phyloP scores from a whole-genome alignment of 305 asterid genomes.

The Solanum chacoense region DNA sequence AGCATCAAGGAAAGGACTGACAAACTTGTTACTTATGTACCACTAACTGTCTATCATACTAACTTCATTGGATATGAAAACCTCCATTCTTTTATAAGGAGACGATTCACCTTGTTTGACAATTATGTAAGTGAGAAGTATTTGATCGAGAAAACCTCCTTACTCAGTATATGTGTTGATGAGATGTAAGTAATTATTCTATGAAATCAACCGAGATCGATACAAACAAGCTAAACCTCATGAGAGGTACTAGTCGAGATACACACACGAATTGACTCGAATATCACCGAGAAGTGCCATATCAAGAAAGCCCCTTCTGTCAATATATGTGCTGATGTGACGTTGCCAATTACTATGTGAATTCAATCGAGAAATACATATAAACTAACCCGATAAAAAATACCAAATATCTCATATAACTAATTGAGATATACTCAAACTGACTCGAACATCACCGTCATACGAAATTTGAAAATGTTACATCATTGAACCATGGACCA shows the following conservation, averaged over 20 bases:
- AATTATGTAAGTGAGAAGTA: accelerated
- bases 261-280: background rate
- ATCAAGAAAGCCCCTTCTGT: too few species aligned
- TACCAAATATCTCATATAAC: background rate
- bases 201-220: background rate
- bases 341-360: background rate
- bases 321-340: background rate
- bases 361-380: background rate
- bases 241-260: background rate
- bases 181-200: background rate
- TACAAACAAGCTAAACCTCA: background rate
- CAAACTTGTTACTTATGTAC: too few species aligned
- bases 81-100: background rate
- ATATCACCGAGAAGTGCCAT: accelerated
- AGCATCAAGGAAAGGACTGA: background rate
- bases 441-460: background rate
- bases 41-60: background rate
- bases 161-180: background rate
- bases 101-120: background rate
- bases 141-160: background rate
- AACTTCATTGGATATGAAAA: background rate
- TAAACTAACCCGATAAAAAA: too few species aligned
- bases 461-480: background rate
- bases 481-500: background rate
- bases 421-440: background rate